Evolutionary conservation across 352 stramenopile genomes (phyloP), one percentile per base, ranked within the genome.

Genomic region (Pythium brachiatum): DNA sequence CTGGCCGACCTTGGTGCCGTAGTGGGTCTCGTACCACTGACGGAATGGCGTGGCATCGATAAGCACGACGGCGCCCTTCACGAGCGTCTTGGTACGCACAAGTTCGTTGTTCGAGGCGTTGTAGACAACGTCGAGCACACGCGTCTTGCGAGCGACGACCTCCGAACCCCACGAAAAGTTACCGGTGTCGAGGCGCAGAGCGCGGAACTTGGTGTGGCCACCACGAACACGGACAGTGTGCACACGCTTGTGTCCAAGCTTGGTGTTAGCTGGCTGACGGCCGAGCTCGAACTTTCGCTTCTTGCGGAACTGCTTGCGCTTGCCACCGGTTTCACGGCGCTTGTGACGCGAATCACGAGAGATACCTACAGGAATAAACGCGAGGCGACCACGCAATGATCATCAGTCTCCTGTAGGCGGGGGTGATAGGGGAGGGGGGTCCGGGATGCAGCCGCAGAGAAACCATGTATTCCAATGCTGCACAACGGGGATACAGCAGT

Each of bases 61-160:
- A 50, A 98, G 73, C 53, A 99, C 89, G 66, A 99, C 98, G 62
- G 92, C 88, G 72, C 96, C 96, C 93, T 99, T 99, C 52, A 99
- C 97, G 31, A 99, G 83, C 29, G 98, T 99, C 92, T 99, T 99
- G 73, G 98, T 99, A 82, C 98, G 96, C 64, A 99, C 97, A 67
- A 99, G 90, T 77, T 99, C 98, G 90, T 99, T 99, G 95, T 99
- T 99, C 70, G 97, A 99, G 53, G 97, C 94, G 83, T 99, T 99
- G 97, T 99, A 99, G 25, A 98, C 93, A 25, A 99, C 97, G 79
- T 99, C 97, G 36, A 99, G 86, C 60, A 99, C 98, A 95, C 97
- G 95, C 54, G 98, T 98, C 92, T 99, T 99, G 74, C 96, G 92
- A 46, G 98, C 97, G 69, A 88, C 94, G 21, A 97, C 94, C 81